Evolutionary conservation across 257 asterid genomes (phyloP).

Genomic region (Ehretia macrophylla): DNA sequence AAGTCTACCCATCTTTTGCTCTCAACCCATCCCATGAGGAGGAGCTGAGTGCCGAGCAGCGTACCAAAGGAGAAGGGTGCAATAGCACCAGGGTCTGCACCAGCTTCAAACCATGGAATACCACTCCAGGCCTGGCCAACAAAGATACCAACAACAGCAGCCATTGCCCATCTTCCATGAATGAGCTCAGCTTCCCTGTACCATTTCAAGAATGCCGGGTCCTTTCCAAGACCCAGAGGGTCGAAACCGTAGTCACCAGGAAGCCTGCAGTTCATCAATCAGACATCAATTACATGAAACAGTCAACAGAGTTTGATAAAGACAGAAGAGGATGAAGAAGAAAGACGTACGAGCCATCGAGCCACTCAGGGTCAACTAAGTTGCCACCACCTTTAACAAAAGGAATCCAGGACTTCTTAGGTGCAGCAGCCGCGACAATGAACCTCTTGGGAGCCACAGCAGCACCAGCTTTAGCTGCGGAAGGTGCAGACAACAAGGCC

Average conservation of each 20-base stretch:
- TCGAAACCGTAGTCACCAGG: conserved; percentile 96
- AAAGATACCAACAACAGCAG: conserved; percentile 86
- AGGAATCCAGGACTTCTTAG: conserved; percentile 96
- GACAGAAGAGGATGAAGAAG: background rate
- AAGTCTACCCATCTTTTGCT: conserved; percentile 98
- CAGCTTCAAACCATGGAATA: conserved; percentile 93
- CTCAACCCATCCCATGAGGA: conserved; percentile 99
- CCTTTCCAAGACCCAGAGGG: conserved; percentile 92
- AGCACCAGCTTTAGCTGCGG: conserved; percentile 35
- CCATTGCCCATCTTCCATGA: conserved; percentile 98
- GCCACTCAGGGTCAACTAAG: conserved; percentile 89
- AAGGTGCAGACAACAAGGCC: conserved; percentile 42
- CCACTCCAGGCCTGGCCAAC: conserved; percentile 97
- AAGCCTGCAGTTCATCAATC: conserved; percentile 44
- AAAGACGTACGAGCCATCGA: conserved; percentile 93
- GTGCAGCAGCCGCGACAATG: conserved; percentile 60
- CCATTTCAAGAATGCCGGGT: conserved; percentile 95
- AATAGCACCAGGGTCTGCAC: conserved; percentile 90
- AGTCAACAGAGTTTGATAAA: too few relatives aligned
- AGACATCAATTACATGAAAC: background rate
- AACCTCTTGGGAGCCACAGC: conserved; percentile 43
- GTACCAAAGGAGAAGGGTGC: conserved; percentile 95
- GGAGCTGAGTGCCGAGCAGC: conserved; percentile 88
- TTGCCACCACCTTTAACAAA: conserved; percentile 63
- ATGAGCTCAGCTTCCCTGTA: conserved; percentile 98